phyloP scores from a whole-genome alignment of 352 stramenopile genomes.

The Hyaloperonospora brassicae region DNA sequence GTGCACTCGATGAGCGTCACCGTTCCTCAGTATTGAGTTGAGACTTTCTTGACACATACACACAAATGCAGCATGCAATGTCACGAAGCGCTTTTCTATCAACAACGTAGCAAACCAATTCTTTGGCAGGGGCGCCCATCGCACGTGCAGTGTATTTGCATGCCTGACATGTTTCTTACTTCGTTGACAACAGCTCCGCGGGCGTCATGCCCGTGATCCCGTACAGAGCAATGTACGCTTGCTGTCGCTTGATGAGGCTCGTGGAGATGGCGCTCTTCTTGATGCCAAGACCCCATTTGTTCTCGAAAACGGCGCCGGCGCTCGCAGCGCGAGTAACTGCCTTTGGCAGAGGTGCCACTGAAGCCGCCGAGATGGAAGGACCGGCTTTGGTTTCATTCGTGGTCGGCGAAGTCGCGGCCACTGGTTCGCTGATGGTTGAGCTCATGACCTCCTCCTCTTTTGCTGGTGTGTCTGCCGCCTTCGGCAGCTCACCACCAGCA shows the following conservation, averaged over 20 bases:
- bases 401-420: constrained; percentile 52
- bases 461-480: constrained; percentile 54
- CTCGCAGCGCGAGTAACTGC: constrained; percentile 16
- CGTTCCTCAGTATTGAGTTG: constrained; percentile 22
- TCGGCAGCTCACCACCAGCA: constrained; percentile 32
- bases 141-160: constrained; percentile 8
- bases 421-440: constrained; percentile 35
- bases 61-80: too few species aligned
- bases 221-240: constrained; percentile 77
- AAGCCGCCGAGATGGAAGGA: constrained; percentile 32
- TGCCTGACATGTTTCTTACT: constrained; percentile 15
- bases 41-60: constrained; percentile 2
- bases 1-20: constrained; percentile 70
- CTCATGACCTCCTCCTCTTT: constrained; percentile 62
- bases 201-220: constrained; percentile 77
- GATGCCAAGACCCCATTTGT: constrained; percentile 74
- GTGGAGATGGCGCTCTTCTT: constrained; percentile 77
- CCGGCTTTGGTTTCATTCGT: constrained; percentile 42
- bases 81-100: constrained; percentile 12
- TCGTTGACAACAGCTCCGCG: constrained; percentile 30
- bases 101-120: constrained; percentile 7
- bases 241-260: constrained; percentile 79
- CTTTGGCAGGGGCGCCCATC: constrained; percentile 13
- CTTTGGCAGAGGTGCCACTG: constrained; percentile 19
- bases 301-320: constrained; percentile 30